A percentile compares a stretch with the other conserved stretches of the same genome.
These are phyloP conservation scores for Salvia splendens DNA, from an alignment of 257 asterid species.

Conservation along the genomic window DNA sequence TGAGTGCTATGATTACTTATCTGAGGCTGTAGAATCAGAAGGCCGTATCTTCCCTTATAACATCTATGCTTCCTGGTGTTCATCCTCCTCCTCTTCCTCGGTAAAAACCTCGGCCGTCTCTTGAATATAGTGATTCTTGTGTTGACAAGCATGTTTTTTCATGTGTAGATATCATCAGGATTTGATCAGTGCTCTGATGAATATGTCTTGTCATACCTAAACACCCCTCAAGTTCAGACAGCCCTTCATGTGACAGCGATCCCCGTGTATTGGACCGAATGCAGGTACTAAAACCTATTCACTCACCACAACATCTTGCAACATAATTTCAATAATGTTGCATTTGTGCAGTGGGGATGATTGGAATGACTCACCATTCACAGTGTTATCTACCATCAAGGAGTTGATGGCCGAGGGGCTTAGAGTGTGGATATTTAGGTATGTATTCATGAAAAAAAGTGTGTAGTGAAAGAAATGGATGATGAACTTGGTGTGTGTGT, in stretches of 20 bases:
- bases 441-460: not conserved
- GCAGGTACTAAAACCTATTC: slow-evolving; percentile 35
- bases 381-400: slow-evolving; percentile 42
- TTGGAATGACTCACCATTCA: slow-evolving; percentile 41
- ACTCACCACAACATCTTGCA: too few species aligned
- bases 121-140: not conserved
- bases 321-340: too few species aligned
- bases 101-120: slow-evolving; percentile 13
- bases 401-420: slow-evolving; percentile 45
- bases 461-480: not conserved
- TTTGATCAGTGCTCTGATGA: slow-evolving; percentile 52
- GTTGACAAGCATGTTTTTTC: not conserved
- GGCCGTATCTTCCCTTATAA: slow-evolving; percentile 34
- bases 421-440: slow-evolving; percentile 51
- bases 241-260: slow-evolving; percentile 45
- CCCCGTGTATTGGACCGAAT: slow-evolving; percentile 36
- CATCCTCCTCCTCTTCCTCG: slow-evolving; percentile 20
- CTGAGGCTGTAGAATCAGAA: not conserved
- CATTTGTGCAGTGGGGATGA: slow-evolving; percentile 12
- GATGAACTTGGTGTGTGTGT: not conserved
- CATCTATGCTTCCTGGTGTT: slow-evolving; percentile 48
- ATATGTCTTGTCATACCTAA: slow-evolving; percentile 38
- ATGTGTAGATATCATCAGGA: slow-evolving; percentile 32
- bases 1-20: not conserved
- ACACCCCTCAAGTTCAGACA: slow-evolving; percentile 45